Conservation (phyloP, 352 stramenopile genomes). For the Phytophthora litchii region DNA sequence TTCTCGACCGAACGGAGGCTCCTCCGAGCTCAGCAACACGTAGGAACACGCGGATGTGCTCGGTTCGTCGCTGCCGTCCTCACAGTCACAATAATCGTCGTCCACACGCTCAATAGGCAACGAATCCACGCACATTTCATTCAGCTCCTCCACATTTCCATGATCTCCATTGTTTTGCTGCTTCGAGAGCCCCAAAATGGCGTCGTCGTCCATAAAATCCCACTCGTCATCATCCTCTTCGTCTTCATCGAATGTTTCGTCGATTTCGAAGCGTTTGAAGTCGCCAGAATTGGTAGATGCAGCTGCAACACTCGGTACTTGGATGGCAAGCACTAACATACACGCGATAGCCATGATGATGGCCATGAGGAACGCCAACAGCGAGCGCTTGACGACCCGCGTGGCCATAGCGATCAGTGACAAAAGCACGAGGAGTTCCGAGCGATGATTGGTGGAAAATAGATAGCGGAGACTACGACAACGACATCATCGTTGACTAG, state of each 20-base stretch:
- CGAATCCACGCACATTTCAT: conserved; percentile 38
- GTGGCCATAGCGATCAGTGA: conserved; percentile 9
- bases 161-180: not conserved
- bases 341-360: conserved; percentile 27
- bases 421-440: conserved; percentile 4
- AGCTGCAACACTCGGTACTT: conserved; percentile 22
- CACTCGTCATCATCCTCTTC: conserved; percentile 60
- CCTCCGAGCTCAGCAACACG: conserved; percentile 27
- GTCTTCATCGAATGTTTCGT: conserved; percentile 40
- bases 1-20: conserved; percentile 10
- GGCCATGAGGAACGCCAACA: conserved; percentile 20
- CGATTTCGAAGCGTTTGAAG: conserved; percentile 20
- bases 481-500: conserved; percentile 3
- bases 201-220: conserved; percentile 67
- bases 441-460: conserved; percentile 31
- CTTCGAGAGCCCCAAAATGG: conserved; percentile 37
- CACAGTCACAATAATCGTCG: conserved; percentile 95
- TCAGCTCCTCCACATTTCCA: not conserved
- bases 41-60: conserved; percentile 79
- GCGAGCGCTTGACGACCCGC: conserved; percentile 11
- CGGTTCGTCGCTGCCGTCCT: conserved; percentile 91
- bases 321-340: conserved; percentile 20
- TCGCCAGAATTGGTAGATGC: conserved; percentile 1
- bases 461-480: not conserved
- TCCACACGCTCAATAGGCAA: conserved; percentile 65